A percentile compares a stretch with the other conserved stretches of the same genome.
These are phyloP conservation scores for Malus hybrid DNA, from an alignment of 331 rosid genomes.

Conservation along the genomic window DNA sequence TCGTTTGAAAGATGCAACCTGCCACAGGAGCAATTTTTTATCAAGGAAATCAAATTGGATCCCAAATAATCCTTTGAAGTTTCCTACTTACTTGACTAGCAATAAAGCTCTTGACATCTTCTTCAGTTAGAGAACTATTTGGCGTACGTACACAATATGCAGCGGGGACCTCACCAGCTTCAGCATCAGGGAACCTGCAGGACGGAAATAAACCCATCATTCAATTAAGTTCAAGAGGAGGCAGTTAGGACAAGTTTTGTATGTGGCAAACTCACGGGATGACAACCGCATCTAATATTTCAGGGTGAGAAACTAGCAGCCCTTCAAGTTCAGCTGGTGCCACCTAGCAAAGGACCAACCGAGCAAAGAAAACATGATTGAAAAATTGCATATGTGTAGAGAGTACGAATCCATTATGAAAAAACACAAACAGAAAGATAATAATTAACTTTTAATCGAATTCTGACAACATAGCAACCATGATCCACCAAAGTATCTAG, in stretches of 20 bases:
- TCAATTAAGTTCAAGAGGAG: not conserved
- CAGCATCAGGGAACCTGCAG: constrained; percentile 71
- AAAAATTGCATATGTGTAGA: too few relatives aligned
- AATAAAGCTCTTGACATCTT: constrained; percentile 48
- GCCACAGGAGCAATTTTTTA: not conserved
- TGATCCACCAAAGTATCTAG: not conserved
- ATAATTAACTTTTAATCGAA: not conserved
- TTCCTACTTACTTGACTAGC: constrained; percentile 47
- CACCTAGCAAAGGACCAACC: constrained; percentile 37
- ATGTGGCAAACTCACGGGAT: constrained; percentile 57
- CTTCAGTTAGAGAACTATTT: constrained; percentile 67
- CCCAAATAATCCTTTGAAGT: not conserved
- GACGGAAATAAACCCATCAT: not conserved
- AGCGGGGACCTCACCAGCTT: constrained; percentile 75
- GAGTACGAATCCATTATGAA: too few relatives aligned
- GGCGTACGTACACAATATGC: constrained; percentile 59
- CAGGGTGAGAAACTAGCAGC: constrained; percentile 79
- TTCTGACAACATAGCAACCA: not conserved
- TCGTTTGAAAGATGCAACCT: constrained; percentile 87
- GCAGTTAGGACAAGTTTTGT: not conserved
- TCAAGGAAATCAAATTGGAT: not conserved
- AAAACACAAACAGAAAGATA: not conserved
- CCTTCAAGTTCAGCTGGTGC: constrained; percentile 96
- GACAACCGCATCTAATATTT: constrained; percentile 82
- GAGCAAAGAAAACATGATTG: not conserved